phyloP scores from a whole-genome alignment of 352 stramenopile species.

The Hyaloperonospora brassicae region DNA sequence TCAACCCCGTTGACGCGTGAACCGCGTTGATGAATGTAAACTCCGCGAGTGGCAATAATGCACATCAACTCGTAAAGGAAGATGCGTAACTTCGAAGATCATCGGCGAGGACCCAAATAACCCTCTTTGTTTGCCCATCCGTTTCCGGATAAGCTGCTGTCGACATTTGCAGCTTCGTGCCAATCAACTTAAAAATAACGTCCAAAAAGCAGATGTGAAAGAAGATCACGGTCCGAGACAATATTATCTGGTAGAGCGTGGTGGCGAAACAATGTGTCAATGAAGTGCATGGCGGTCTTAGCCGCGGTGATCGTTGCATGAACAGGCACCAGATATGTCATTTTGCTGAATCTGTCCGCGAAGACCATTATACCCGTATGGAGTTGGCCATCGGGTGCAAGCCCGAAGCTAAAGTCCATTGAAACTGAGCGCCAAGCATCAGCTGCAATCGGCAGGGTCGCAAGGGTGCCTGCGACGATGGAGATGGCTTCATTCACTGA shows the following conservation, averaged over 20 bases:
- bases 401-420: conserved; percentile 6
- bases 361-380: not conserved
- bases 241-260: too few relatives aligned
- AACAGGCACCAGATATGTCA: not conserved
- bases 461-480: too few relatives aligned
- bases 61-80: not conserved
- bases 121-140: not conserved
- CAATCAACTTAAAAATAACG: not conserved
- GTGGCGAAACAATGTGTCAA: not conserved
- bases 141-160: conserved; percentile 1
- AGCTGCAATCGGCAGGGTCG: too few relatives aligned
- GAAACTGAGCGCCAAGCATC: conserved; percentile 1
- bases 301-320: not conserved
- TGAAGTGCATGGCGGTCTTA: not conserved
- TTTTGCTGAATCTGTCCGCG: conserved; percentile 3
- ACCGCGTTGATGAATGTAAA: not conserved
- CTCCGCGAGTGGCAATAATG: not conserved
- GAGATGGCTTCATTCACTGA: too few relatives aligned
- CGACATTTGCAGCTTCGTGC: conserved; percentile 1
- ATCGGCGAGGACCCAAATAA: conserved; percentile 1
- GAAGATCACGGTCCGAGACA: too few relatives aligned
- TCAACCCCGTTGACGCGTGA: conserved; percentile 2
- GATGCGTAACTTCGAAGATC: not conserved
- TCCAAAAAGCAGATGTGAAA: too few relatives aligned
- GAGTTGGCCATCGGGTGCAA: not conserved